These are phyloP conservation scores for Rhodotorula sp. DNA, from an alignment of 1,284 basidiomycete species.

Conservation along the genomic window DNA sequence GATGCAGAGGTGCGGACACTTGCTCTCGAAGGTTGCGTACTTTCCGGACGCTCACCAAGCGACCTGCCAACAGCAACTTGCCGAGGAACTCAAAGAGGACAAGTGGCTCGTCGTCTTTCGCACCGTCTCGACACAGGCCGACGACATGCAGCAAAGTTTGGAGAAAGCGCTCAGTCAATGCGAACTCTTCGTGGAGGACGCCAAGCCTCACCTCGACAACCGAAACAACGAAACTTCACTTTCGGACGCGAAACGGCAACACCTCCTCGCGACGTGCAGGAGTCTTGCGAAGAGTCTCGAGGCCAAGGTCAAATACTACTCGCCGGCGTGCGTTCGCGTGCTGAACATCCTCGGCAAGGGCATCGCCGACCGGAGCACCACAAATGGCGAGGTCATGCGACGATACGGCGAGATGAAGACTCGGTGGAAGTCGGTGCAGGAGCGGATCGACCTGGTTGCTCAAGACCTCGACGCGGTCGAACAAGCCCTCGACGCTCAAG, in stretches of 20 bases:
- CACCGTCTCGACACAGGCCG: slow-evolving; percentile 84
- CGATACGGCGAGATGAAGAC: slow-evolving; percentile 79
- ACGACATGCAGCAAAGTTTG: slow-evolving; percentile 92
- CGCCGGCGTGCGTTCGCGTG: slow-evolving; percentile 86
- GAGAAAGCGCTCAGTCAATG: slow-evolving; percentile 84
- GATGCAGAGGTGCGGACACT: slow-evolving; percentile 63
- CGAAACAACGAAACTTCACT: not conserved
- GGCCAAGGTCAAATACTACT: slow-evolving; percentile 63
- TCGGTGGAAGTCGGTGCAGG: slow-evolving; percentile 67
- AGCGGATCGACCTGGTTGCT: slow-evolving; percentile 60
- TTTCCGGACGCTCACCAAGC: not conserved
- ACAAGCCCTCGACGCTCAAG: slow-evolving; percentile 55
- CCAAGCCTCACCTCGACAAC: not conserved
- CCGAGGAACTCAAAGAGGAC: slow-evolving; percentile 90
- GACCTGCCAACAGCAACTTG: slow-evolving; percentile 50
- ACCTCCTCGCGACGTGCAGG: slow-evolving; percentile 13
- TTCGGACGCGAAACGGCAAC: slow-evolving; percentile 7
- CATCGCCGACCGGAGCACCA: slow-evolving; percentile 81
- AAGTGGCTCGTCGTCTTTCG: slow-evolving; percentile 86
- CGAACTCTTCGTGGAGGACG: slow-evolving; percentile 56
- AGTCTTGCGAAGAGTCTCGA: slow-evolving; percentile 22
- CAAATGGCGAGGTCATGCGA: slow-evolving; percentile 88
- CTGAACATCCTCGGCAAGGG: slow-evolving; percentile 90
- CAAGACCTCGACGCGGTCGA: slow-evolving; percentile 73
- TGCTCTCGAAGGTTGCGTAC: not conserved